phyloP scores from a whole-genome alignment of 1,284 basidiomycete species.

The Peniophora sp. region DNA sequence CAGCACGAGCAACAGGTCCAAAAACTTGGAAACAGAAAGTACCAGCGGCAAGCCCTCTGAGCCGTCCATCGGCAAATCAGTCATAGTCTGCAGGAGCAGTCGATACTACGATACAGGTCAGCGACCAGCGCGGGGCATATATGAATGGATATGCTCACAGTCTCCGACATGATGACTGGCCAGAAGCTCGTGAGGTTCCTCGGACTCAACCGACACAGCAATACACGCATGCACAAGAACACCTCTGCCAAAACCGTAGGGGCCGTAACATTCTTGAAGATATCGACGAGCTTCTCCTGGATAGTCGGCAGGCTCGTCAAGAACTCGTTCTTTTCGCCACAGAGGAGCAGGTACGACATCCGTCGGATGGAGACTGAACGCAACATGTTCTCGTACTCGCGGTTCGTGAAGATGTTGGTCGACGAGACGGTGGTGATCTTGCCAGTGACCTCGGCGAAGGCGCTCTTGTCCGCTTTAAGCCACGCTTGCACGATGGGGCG shows the following conservation, averaged over 20 bases:
- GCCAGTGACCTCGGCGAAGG: slow-evolving; percentile 75
- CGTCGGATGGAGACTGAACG: slow-evolving; percentile 87
- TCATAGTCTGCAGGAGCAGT: slow-evolving; percentile 62
- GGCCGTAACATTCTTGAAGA: slow-evolving; percentile 74
- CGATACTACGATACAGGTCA: slow-evolving; percentile 45
- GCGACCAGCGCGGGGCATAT: slow-evolving; percentile 7
- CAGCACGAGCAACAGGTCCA: slow-evolving; percentile 85
- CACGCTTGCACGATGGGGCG: slow-evolving; percentile 72
- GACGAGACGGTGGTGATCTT: slow-evolving; percentile 84
- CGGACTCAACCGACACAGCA: slow-evolving; percentile 86
- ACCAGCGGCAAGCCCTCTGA: slow-evolving; percentile 81
- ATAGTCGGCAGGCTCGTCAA: slow-evolving; percentile 86
- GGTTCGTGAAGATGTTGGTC: slow-evolving; percentile 94
- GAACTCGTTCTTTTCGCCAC: slow-evolving; percentile 87
- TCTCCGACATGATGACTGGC: slow-evolving; percentile 92
- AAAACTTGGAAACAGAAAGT: slow-evolving; percentile 86
- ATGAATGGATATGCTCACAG: slow-evolving; percentile 44
- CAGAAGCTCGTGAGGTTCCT: slow-evolving; percentile 94
- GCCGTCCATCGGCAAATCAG: slow-evolving; percentile 60
- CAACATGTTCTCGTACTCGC: slow-evolving; percentile 87
- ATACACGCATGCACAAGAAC: slow-evolving; percentile 87
- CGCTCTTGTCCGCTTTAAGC: slow-evolving; percentile 83
- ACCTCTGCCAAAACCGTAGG: slow-evolving; percentile 91
- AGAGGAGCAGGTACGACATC: slow-evolving; percentile 78
- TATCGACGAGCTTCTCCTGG: slow-evolving; percentile 95